Evolutionary conservation across 306 rosid genomes (phyloP).

Genomic region (Geum urbanum): DNA sequence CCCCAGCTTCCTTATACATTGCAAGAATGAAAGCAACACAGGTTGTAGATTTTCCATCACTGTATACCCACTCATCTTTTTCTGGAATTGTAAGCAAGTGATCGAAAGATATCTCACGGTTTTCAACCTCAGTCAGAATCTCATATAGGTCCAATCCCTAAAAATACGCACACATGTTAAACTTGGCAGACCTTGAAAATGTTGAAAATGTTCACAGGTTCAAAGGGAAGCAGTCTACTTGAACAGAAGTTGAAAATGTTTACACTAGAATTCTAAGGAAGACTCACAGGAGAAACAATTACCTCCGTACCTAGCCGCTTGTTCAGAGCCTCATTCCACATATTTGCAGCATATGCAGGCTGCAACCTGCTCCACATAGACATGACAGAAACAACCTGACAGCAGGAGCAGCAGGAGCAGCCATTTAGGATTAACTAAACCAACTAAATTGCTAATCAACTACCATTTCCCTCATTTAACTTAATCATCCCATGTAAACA

Average conservation of each 20-base stretch:
- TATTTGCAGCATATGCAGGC: slow-evolving; percentile 96
- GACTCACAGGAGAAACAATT: slow-evolving; percentile 10
- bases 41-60: slow-evolving; percentile 94
- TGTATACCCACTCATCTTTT: slow-evolving; percentile 92
- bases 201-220: not conserved
- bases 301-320: slow-evolving; percentile 95
- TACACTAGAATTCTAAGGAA: no score
- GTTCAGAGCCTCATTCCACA: slow-evolving; percentile 99
- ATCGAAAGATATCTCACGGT: slow-evolving; percentile 72
- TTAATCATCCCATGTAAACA: slow-evolving; percentile 7
- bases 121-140: slow-evolving; percentile 74
- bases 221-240: no score
- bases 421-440: slow-evolving; percentile 18
- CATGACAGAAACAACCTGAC: slow-evolving; percentile 98
- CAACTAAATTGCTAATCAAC: not conserved
- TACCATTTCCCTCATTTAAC: not conserved
- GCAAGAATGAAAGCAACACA: slow-evolving; percentile 89
- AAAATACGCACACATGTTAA: slow-evolving; percentile 14
- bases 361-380: slow-evolving; percentile 97
- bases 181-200: slow-evolving; percentile 1
- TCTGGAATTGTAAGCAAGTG: slow-evolving; percentile 87
- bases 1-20: slow-evolving; percentile 93
- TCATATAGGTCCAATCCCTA: slow-evolving; percentile 77
- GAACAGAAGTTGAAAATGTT: not conserved
- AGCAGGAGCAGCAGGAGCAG: slow-evolving; percentile 19